Conservation (phyloP, 768 basidiomycete genomes). For the Sporobolomyces phaffii region DNA sequence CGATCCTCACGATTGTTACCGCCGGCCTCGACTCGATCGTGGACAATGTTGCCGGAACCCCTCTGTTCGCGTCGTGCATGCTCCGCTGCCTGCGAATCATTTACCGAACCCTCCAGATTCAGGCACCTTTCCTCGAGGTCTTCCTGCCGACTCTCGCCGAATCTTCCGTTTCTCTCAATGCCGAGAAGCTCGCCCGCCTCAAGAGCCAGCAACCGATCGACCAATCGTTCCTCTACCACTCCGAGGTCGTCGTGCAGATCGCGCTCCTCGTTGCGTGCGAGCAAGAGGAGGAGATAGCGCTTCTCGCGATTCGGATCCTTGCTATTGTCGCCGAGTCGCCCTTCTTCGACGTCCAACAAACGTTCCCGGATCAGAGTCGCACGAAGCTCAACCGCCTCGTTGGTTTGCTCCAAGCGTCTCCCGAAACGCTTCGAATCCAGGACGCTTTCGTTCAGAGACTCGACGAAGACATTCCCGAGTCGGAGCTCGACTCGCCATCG, state of each 20-base stretch:
- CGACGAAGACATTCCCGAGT: conserved; percentile 58
- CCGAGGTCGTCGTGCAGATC: conserved; percentile 70
- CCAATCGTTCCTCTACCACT: conserved; percentile 59
- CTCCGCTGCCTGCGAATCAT: conserved; percentile 74
- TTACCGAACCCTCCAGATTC: conserved; percentile 71
- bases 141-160: conserved; percentile 71
- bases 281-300: conserved; percentile 61
- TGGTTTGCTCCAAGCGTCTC: conserved; percentile 69
- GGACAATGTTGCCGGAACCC: conserved; percentile 54
- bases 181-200: conserved; percentile 47
- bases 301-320: conserved; percentile 74
- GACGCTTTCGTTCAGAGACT: conserved; percentile 68
- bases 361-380: conserved; percentile 43
- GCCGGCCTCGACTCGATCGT: conserved; percentile 74
- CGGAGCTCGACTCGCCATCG: conserved; percentile 50
- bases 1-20: conserved; percentile 69
- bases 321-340: conserved; percentile 60
- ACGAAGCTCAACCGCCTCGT: conserved; percentile 60
- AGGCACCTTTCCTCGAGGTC: conserved; percentile 82
- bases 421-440: conserved; percentile 76
- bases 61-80: conserved; percentile 67
- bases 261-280: conserved; percentile 69
- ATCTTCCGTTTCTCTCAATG: conserved; percentile 52
- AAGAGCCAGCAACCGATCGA: conserved; percentile 42
- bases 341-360: conserved; percentile 51